Evolutionary conservation across 2,329 filamentous ascomycete genomes (phyloP), one percentile per base, ranked within the genome.

Genomic region (Colletotrichum costaricense): DNA sequence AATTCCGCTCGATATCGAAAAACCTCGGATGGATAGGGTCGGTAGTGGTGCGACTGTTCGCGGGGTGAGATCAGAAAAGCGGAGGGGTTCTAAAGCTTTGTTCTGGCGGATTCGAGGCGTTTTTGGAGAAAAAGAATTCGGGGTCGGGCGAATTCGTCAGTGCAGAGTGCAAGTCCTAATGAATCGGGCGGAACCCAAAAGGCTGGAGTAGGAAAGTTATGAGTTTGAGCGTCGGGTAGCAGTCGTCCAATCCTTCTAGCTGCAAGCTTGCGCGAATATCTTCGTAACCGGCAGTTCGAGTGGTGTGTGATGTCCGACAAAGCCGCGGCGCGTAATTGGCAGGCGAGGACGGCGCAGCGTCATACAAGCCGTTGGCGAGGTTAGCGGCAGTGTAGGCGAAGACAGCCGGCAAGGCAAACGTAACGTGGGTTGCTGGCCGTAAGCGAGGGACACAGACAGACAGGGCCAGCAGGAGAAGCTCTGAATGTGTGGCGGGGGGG

Each of bases 201-300:
- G 54, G 55, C 66, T 55, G 66, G 67, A 59, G 67, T 35, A 38
- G 24, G 22, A 64, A 22, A 55, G 66, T 60, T 56, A 26, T 16
- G 42, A 49, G 35, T 22, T 60, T 64, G 19, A 22, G 35, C 38
- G 67, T 64, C 38, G 42, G 33, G 55, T 22, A 11, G 46, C 67
- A 69, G 65, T 72, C 69, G 58, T 72, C 65, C 54, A 63, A 69
- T 70, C 35, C 52, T 74, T 33, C 42, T 63, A 33, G 67, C 49
- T 74, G 62, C 56, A 67, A 62, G 67, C 68, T 72, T 67, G 71
- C 71, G 71, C 49, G 62, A 74, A 74, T 74, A 72, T 72, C 46
- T 65, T 73, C 19, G 55, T 64, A 30, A 22, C 28, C n/a, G 70
- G 70, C 55, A 70, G 59, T 73, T 65, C 55, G 42, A 60, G n/a